A percentile compares a stretch with the other conserved stretches of the same genome.
Evolutionary conservation across 176 grass and related monocot genomes (phyloP).

Genomic region (Thalia dealbata): DNA sequence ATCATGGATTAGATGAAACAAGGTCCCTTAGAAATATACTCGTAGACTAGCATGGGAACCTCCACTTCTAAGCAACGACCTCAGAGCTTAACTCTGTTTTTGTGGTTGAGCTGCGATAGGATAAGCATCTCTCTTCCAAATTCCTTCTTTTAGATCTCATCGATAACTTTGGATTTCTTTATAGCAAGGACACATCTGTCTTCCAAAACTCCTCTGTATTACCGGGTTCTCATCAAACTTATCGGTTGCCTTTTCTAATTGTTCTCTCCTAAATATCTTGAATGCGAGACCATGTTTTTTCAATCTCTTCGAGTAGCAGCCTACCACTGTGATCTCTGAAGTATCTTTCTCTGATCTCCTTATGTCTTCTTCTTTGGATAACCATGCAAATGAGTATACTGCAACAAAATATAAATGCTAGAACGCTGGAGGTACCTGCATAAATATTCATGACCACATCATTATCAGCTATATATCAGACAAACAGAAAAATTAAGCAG

Average conservation of each 20-base stretch:
- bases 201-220: neutral
- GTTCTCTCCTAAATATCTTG: slow-evolving; percentile 1
- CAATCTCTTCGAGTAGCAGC: neutral
- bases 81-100: slow-evolving; percentile 8
- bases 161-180: neutral
- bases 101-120: slow-evolving; percentile 10
- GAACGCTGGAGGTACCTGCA: neutral
- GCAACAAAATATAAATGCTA: neutral
- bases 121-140: slow-evolving; percentile 13
- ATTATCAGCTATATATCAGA: no score
- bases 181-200: neutral
- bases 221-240: neutral
- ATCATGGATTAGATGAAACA: neutral
- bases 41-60: slow-evolving; percentile 7
- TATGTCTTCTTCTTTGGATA: neutral
- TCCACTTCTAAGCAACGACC: slow-evolving; percentile 10
- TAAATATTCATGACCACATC: neutral
- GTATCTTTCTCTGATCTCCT: neutral
- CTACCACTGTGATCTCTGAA: slow-evolving; percentile 3
- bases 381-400: neutral
- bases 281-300: slow-evolving; percentile 3
- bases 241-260: slow-evolving; percentile 2
- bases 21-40: neutral
- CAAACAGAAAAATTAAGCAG: no score
- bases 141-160: neutral